Evolutionary conservation across 2,329 filamentous ascomycete species (phyloP).

Genomic region (Nigrograna mackinnonii): DNA sequence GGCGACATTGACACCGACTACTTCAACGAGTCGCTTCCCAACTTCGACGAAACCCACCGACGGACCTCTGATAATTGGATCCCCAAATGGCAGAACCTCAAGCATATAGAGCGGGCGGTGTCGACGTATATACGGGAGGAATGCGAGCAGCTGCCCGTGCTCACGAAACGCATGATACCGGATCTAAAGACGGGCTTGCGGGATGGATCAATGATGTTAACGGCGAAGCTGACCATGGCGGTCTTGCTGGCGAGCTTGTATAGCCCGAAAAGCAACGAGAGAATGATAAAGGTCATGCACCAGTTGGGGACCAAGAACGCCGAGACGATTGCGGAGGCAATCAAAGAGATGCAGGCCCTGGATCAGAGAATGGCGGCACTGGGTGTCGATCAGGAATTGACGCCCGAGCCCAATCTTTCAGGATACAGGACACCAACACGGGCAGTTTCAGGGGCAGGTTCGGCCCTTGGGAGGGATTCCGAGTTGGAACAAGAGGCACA

Average conservation of each 20-base stretch:
- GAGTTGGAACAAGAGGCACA: slow-evolving; percentile 55
- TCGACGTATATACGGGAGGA: slow-evolving; percentile 54
- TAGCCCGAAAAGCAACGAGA: slow-evolving; percentile 50
- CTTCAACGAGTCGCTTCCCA: slow-evolving; percentile 52
- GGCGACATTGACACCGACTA: slow-evolving; percentile 51
- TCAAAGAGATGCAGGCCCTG: slow-evolving; percentile 43
- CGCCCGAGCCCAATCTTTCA: slow-evolving; percentile 32
- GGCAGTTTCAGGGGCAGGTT: slow-evolving; percentile 28
- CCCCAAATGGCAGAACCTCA: slow-evolving; percentile 56
- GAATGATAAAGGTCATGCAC: slow-evolving; percentile 48
- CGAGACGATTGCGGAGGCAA: slow-evolving; percentile 42
- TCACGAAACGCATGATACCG: slow-evolving; percentile 45
- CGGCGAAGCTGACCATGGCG: slow-evolving; percentile 50
- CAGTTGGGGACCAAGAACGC: slow-evolving; percentile 40
- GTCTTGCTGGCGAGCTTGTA: slow-evolving; percentile 53
- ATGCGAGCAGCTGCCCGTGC: slow-evolving; percentile 43
- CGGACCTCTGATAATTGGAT: slow-evolving; percentile 53
- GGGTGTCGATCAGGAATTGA: slow-evolving; percentile 39
- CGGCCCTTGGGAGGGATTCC: slow-evolving; percentile 42
- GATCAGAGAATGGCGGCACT: slow-evolving; percentile 39
- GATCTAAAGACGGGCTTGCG: slow-evolving; percentile 54
- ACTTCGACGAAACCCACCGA: slow-evolving; percentile 45
- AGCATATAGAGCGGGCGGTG: slow-evolving; percentile 53
- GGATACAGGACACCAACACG: slow-evolving; percentile 37
- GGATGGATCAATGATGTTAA: slow-evolving; percentile 46